Evolutionary conservation across 768 basidiomycete genomes (phyloP), one percentile per base, ranked within the genome.

Genomic region (Amanita molliuscula): DNA sequence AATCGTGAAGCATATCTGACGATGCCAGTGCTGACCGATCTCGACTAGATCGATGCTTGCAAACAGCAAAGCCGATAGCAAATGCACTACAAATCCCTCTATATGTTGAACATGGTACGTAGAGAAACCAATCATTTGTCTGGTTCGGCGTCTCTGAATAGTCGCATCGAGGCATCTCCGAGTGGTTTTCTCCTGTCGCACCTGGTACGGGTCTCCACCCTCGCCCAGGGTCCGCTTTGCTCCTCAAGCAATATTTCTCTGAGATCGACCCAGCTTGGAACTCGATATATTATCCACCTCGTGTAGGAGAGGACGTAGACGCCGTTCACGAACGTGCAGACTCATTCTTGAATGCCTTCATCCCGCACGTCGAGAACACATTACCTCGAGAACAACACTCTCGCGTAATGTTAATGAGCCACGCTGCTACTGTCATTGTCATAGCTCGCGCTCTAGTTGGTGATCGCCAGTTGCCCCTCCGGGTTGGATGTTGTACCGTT

Each of bases 401-500:
- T 50, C 67, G 71, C 29, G 65, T 88, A 8, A 59, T 90, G 36
- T 64, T 92, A 18, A 70, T 88, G 51, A 79, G 77, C 51, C 88
- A 92, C 59, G 87, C 84, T 0, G 90, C 86, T 5, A 83, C 87
- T 15, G 67, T 74, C 51, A 84, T 88, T 56, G 76, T 80, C 16
- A 71, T 91, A 31, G 72, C 74, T 20, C 71, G 81, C 53, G 74
- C 71, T 45, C 72, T 91, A 33, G 52, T 78, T 7, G 78, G 77
- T 3, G 70, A 82, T 38, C 68, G 73, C 26, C 61, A 67, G 1
- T 40, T 83, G 29, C 71, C 74, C 15, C 56, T 89, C 40, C 68
- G 81, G 47, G 77, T 82, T 1, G 88, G 86, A n/a, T 88, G 86
- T 58, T 88, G 87, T 58, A 79, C 86, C 1, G 49, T 92, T 49